Evolutionary conservation across 768 basidiomycete species (phyloP), one percentile per base, ranked within the genome.

Genomic region (Boletus rex-veris): DNA sequence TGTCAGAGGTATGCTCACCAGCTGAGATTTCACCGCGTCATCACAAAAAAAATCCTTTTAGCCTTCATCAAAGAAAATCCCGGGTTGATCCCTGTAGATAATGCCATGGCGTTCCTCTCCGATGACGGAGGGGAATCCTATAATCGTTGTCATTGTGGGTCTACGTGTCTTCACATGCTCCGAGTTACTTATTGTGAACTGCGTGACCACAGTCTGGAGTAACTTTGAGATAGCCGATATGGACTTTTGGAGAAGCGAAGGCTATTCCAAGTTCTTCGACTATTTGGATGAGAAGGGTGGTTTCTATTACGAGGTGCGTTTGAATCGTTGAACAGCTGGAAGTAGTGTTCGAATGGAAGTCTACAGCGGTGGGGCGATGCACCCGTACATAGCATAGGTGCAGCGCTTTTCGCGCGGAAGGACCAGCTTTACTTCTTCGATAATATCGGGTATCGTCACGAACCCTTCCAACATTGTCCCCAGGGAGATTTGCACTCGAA

Each of bases 161-260:
- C 42, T 73, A 50, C 42, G 28, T 19, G 11, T 37, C n/a, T 5
- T 26, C 38, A 8, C 19, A 12, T 30, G 24, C 12, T 15, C 35
- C 15, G 37, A 18, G 36, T 48, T 9, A 30, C 41, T 54, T 47
- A 43, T 26, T 12, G 11, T 3, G 7, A 38, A 39, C 48, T 9
- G 21, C 70, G 62, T 71, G 70, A 71, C 64, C 74, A 73, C 56
- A 83, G 81, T 83, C 71, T 83, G 82, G 82, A 78, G 76, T 52
- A 83, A 84, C 58, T 93, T 93, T 58, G 90, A 90, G 71, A 96
- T 98, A 54, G 92, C 83, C 4, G 83, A 86, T 63, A 83, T 97
- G 77, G 84, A 91, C 59, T 90, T 96, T 66, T 96, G 92, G 90
- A 76, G 92, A 52, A 76, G 80, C 1, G 84, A 91, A 59, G 87